Evolutionary conservation across 1,284 basidiomycete genomes (phyloP).

Genomic region (Ceratobasidium sp.): DNA sequence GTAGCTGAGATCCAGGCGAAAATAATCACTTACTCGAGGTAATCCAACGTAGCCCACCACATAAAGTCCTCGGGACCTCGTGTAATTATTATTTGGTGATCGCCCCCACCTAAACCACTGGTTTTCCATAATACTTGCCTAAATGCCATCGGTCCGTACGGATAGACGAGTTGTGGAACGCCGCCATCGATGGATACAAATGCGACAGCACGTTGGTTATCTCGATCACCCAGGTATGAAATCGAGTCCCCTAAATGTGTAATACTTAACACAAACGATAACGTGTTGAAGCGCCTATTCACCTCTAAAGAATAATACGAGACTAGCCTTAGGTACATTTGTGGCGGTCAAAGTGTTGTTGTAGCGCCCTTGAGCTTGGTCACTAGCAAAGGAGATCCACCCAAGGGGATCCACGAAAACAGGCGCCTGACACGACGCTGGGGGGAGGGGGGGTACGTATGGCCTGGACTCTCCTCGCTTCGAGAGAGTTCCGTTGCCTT

Average conservation of each 20-base stretch:
- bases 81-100: conserved; percentile 7
- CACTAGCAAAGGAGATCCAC: no score
- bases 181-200: no score
- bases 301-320: conserved; percentile 22
- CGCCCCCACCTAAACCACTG: background rate
- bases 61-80: no score
- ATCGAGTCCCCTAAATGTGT: background rate
- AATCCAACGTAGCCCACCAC: background rate
- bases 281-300: background rate
- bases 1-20: no score
- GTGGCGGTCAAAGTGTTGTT: background rate
- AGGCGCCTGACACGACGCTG: no score
- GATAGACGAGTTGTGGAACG: no score
- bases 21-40: background rate
- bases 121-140: background rate
- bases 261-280: background rate
- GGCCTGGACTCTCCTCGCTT: no score
- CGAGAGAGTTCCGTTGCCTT: no score
- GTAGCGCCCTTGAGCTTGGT: no score
- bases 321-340: background rate
- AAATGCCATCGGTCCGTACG: background rate
- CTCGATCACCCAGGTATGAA: background rate
- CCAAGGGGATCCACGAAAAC: no score
- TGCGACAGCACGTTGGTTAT: no score
- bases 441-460: no score